phyloP scores from a whole-genome alignment of 2,329 filamentous ascomycete genomes.

The Bipolaris sorokiniana region DNA sequence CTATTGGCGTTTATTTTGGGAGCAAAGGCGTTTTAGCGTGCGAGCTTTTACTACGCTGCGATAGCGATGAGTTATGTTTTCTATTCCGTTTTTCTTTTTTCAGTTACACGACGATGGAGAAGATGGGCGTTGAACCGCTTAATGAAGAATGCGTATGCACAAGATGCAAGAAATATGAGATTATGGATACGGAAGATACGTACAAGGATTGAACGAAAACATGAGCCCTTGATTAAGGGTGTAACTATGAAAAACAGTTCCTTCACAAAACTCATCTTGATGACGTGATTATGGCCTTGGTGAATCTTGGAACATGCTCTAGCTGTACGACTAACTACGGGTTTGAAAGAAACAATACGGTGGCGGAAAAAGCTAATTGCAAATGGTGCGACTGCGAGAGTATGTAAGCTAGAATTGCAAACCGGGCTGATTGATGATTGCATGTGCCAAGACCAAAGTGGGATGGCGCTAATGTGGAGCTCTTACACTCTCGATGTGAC shows the following conservation, averaged over 20 bases:
- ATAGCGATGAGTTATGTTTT: neutral
- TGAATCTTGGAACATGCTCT: neutral
- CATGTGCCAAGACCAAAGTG: conserved; percentile 22
- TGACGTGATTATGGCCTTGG: neutral
- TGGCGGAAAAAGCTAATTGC: neutral
- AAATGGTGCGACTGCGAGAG: neutral
- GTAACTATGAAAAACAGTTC: neutral
- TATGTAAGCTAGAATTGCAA: conserved; percentile 1
- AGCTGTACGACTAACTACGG: neutral
- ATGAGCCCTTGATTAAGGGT: neutral
- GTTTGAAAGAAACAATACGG: neutral
- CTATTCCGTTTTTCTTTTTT: neutral
- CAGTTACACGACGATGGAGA: neutral
- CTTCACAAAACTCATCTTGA: neutral
- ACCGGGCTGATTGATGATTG: conserved; percentile 7
- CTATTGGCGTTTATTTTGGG: neutral
- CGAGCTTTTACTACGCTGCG: neutral
- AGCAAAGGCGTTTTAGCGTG: neutral
- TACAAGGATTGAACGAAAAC: neutral
- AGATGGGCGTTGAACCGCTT: conserved; percentile 1
- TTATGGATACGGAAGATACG: neutral
- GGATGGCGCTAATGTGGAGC: conserved; percentile 24
- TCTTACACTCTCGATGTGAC: conserved; percentile 30
- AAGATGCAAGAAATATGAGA: neutral
- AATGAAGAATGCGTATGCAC: neutral